Evolutionary conservation across 2,329 filamentous ascomycete genomes (phyloP).

Genomic region (Claviceps maximensis): DNA sequence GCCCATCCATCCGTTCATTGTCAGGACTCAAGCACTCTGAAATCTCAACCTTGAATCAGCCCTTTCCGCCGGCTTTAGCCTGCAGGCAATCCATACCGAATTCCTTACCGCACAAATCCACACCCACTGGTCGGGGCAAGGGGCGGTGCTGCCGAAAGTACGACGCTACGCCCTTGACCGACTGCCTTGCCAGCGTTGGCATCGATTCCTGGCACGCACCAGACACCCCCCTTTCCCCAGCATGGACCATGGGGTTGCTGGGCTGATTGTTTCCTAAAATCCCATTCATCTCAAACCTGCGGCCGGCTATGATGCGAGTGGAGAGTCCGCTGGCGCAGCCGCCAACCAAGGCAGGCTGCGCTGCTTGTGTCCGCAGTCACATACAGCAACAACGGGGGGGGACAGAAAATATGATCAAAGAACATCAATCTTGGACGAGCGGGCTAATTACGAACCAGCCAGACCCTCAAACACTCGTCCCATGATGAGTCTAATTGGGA

Average conservation of each 20-base stretch:
- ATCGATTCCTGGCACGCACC: neutral
- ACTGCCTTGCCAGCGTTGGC: slow-evolving; percentile 11
- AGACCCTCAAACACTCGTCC: neutral
- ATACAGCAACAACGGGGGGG: neutral
- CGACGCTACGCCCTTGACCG: neutral
- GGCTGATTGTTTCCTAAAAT: slow-evolving; percentile 13
- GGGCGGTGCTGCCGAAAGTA: neutral
- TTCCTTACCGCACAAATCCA: neutral
- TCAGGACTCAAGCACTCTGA: neutral
- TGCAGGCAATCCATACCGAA: neutral
- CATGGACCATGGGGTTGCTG: slow-evolving; percentile 7
- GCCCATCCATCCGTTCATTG: neutral
- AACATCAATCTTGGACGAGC: neutral
- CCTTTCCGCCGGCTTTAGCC: slow-evolving; percentile 1
- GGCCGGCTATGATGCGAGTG: slow-evolving; percentile 6
- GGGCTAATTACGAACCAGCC: neutral
- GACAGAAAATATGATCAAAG: neutral
- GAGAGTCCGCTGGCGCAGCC: neutral
- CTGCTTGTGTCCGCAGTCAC: neutral
- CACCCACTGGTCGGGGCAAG: neutral
- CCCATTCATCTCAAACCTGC: slow-evolving; percentile 41
- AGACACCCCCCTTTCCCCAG: neutral
- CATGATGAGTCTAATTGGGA: neutral
- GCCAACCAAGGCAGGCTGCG: neutral
- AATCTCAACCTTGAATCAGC: neutral